Percentiles rank a stretch among this genome's conserved stretches.
Evolutionary conservation across 2,329 filamentous ascomycete species (phyloP).

Genomic region (Fusarium acutatum): DNA sequence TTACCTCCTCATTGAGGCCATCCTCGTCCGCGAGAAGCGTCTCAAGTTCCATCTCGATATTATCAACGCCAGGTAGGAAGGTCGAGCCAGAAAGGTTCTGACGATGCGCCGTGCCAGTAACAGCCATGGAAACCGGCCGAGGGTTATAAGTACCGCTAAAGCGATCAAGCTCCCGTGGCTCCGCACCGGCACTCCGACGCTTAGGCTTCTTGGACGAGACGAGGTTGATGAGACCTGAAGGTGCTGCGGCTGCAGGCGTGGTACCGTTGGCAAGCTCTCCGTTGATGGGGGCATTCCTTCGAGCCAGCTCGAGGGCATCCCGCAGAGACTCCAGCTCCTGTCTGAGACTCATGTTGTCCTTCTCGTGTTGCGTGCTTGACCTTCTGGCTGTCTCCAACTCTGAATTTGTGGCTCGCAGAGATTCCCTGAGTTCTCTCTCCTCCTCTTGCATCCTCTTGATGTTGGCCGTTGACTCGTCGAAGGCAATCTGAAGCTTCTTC

Average conservation of each 20-base stretch:
- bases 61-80: constrained; percentile 84
- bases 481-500: constrained; percentile 86
- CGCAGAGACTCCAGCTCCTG: constrained; percentile 91
- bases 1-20: constrained; percentile 94
- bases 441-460: constrained; percentile 96
- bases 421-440: constrained; percentile 85
- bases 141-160: constrained; percentile 95
- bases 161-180: constrained; percentile 84
- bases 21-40: constrained; percentile 94
- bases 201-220: constrained; percentile 98
- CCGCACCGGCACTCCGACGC: constrained; percentile 87
- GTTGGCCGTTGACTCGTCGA: constrained; percentile 88
- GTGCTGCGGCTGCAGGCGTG: constrained; percentile 57
- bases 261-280: constrained; percentile 60
- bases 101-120: constrained; percentile 72
- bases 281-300: constrained; percentile 78
- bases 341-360: constrained; percentile 83
- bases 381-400: constrained; percentile 84
- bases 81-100: constrained; percentile 78
- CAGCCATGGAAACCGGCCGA: constrained; percentile 94
- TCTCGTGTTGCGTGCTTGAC: constrained; percentile 78
- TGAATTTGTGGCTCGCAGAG: constrained; percentile 77
- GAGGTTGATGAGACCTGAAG: constrained; percentile 90
- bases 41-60: constrained; percentile 94
- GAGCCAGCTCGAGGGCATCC: constrained; percentile 90